Conservation (phyloP, 83 land plant species). For the Thuja plicata region DNA sequence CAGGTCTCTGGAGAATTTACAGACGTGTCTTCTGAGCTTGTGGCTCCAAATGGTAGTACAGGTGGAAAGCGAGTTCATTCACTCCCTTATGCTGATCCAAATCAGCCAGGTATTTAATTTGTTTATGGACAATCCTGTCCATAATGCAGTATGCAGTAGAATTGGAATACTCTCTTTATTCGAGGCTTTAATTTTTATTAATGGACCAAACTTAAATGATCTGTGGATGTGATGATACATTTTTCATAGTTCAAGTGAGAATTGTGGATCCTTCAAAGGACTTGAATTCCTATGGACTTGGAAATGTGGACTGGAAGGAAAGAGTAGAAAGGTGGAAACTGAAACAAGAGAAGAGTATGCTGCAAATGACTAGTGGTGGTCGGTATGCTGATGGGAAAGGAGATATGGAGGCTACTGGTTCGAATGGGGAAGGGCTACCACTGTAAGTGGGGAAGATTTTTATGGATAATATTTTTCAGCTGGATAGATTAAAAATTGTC, state of each 20-base stretch:
- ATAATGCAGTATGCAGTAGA: background rate
- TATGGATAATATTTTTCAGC: background rate
- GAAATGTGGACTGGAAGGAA: slow-evolving; percentile 82
- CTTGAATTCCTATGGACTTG: slow-evolving; percentile 73
- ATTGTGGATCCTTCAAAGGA: slow-evolving; percentile 78
- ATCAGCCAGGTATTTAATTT: slow-evolving; percentile 51
- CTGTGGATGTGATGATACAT: background rate
- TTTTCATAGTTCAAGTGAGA: slow-evolving; percentile 63
- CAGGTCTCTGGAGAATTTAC: slow-evolving; percentile 73
- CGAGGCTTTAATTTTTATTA: background rate
- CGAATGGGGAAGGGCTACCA: slow-evolving; percentile 77
- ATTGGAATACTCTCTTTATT: background rate
- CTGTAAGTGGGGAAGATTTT: slow-evolving; percentile 34
- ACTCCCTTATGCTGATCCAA: slow-evolving; percentile 62
- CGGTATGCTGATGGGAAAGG: slow-evolving; percentile 51
- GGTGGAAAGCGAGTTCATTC: slow-evolving; percentile 44
- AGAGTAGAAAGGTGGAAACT: slow-evolving; percentile 81
- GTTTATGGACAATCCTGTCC: background rate
- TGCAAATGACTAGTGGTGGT: slow-evolving; percentile 42
- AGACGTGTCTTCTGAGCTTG: slow-evolving; percentile 51
- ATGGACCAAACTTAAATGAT: background rate
- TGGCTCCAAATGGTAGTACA: slow-evolving; percentile 48
- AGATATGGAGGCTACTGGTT: slow-evolving; percentile 71
- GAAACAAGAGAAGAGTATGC: slow-evolving; percentile 58
- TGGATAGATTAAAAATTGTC: background rate